Base-by-base conservation (phyloP, 768 basidiomycete genomes). In the Suillus ampliporus region DNA sequence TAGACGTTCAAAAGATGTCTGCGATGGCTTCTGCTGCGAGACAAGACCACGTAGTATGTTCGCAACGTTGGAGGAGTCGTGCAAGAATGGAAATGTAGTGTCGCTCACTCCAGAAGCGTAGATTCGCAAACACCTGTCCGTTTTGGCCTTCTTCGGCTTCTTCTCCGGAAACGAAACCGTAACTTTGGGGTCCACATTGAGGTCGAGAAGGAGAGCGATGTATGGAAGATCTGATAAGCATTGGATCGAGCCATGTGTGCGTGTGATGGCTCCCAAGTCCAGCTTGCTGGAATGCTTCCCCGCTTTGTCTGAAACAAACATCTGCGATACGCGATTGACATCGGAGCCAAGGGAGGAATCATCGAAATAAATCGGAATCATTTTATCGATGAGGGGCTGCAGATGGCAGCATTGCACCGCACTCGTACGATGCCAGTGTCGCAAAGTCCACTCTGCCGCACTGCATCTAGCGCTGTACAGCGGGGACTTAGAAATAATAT, bases 281-380 rank as follows among this genome's bases (percentile, higher is more conserved):
- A 3, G 14, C 37, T 31, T 17, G 28, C 17, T 35, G 31, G 2
- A 7, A 34, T 5, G 35, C n/a, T 60, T 51, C 15, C 46, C 58
- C 21, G 52, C 59, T 41, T 66, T 62, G 60, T 64, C 68, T 8
- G 70, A 69, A 41, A 74, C 60, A 43, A 74, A 66, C 1, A 65
- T 64, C 8, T 67, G 67, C 2, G 65, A 69, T 23, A 64, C 21
- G 1, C 10, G 14, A 7, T 31, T 43, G 6, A 14, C 3, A 19
- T 31, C 26, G 0, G 7, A 62, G 28, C 10, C 31, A 10, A 23
- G 17, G n/a, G 17, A 5, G 13, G 19, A 17, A 11, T 60, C 44
- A 7, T 71, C 60, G 57, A 64, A 68, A 50, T 63, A 61, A 2
- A 70, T 63, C 1, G 65, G 62, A 13, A 62, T 64, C 7, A 67